Base-by-base conservation (phyloP, 78 protist genomes). In the Dictyostelium intermedium region DNA sequence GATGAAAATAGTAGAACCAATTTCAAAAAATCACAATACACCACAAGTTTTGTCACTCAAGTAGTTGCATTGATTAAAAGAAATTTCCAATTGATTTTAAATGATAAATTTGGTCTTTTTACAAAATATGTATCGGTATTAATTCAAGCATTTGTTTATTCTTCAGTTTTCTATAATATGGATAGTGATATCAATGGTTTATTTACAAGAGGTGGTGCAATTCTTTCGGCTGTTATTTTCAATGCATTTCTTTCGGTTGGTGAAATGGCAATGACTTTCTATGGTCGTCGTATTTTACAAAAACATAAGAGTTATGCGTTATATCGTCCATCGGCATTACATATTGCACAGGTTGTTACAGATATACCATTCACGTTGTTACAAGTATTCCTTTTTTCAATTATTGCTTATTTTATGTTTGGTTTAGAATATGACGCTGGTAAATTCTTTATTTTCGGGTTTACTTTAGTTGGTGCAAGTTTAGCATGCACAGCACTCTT, bases 191-290 rank as follows among this genome's bases (percentile, higher is more conserved):
- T 79, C 1, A 16, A 14, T 14, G 94, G 94, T 43, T n/a, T 81
- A 20, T 91, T 91, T 32, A 73, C 94, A 2, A 30, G 94, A 7
- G 80, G 95, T 82, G 94, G 94, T 81, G 94, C 94, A 10, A 80
- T 91, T 2, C 70, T 91, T 23, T 56, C 63, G 1, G 27, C 72
- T 43, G 2, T 91, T 0, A 41, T 81, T 2, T 91, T 91, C 43
- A 91, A 91, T 56, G 85, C 94, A 2, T 91, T 70, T 37, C 43
- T 91, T 1, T 80, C 86, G 0, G 77, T 79, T 32, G 94, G 82
- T 63, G 94, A 91, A 80, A 34, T 91, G 76, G 10, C 37, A 11
- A 13, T 69, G 37, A 53, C 87, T 4, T 91, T 74, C n/a, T 8
- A 45, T 14, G 94, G 94, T 25, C 83, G 94, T 32, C 72, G 86